Conservation (phyloP, 148 eudicot species). For the Oxyria digyna region DNA sequence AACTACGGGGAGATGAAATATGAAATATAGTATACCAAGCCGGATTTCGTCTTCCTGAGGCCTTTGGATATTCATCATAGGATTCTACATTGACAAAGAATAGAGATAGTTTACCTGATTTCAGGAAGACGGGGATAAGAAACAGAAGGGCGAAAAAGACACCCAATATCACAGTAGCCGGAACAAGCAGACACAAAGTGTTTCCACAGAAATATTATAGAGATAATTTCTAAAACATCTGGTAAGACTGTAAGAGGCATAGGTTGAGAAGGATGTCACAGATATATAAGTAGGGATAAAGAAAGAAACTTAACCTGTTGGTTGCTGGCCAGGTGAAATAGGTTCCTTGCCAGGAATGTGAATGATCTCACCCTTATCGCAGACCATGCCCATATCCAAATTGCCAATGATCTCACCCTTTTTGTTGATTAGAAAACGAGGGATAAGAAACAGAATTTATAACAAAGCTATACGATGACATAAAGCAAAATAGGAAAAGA, state of each 20-base stretch:
- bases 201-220: too few relatives aligned
- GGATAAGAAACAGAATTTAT: neutral
- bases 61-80: too few relatives aligned
- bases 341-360: slow-evolving; percentile 57
- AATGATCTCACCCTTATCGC: slow-evolving; percentile 13
- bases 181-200: neutral
- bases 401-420: too few relatives aligned
- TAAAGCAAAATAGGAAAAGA: too few relatives aligned
- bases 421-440: too few relatives aligned
- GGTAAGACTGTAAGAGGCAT: neutral
- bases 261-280: neutral
- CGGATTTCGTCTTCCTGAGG: too few relatives aligned
- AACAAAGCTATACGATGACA: too few relatives aligned
- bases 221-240: neutral
- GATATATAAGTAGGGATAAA: neutral
- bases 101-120: slow-evolving; percentile 34
- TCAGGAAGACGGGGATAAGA: slow-evolving; percentile 34
- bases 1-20: too few relatives aligned
- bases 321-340: slow-evolving; percentile 43
- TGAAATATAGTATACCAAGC: too few relatives aligned
- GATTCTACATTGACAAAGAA: neutral
- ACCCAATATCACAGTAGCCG: slow-evolving; percentile 29
- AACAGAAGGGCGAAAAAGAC: slow-evolving; percentile 29
- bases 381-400: too few relatives aligned
- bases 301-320: slow-evolving; percentile 38